A percentile compares a stretch with the other conserved stretches of the same genome.
Conservation (phyloP, 2,329 filamentous ascomycete species). For the Macrophomina phaseolina region DNA sequence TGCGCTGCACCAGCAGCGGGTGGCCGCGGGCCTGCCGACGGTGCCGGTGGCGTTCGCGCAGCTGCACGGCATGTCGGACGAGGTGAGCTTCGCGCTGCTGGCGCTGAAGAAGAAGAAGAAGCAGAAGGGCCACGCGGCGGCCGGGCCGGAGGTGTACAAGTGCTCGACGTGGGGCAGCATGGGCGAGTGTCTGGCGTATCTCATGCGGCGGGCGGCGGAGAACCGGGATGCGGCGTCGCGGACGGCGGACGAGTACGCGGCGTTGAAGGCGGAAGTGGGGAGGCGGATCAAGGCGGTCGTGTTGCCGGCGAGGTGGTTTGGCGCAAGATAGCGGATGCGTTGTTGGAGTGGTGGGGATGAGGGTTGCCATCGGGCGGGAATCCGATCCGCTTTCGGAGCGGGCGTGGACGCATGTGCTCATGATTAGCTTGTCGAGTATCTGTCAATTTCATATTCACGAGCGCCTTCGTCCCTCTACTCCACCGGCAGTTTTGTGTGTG, state of each 20-base stretch:
- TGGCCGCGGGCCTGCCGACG: constrained; percentile 48
- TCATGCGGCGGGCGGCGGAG: constrained; percentile 63
- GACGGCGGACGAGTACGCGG: constrained; percentile 40
- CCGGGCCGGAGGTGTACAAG: constrained; percentile 43
- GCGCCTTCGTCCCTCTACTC: not conserved
- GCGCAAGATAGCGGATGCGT: not conserved
- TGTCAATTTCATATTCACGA: not conserved
- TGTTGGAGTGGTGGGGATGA: not conserved
- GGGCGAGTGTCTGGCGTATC: constrained; percentile 80
- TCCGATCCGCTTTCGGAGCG: not conserved
- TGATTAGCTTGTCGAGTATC: not conserved
- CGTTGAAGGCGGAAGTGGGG: constrained; percentile 36
- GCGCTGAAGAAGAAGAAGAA: constrained; percentile 47
- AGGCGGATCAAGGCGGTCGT: constrained; percentile 33
- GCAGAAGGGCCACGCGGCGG: constrained; percentile 30
- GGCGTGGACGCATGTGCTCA: not conserved
- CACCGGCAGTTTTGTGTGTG: not conserved
- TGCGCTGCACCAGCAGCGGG: constrained; percentile 54
- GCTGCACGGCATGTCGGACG: constrained; percentile 94
- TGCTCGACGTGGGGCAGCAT: constrained; percentile 63
- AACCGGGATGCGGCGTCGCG: constrained; percentile 57
- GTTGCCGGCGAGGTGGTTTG: constrained; percentile 22
- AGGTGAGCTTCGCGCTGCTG: constrained; percentile 67
- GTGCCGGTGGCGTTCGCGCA: constrained; percentile 71
- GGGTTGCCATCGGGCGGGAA: not conserved